Percentiles rank a stretch among this genome's conserved stretches.
Conservation (phyloP, 116 monocot genomes). For the Papilionanthe hybrid region DNA sequence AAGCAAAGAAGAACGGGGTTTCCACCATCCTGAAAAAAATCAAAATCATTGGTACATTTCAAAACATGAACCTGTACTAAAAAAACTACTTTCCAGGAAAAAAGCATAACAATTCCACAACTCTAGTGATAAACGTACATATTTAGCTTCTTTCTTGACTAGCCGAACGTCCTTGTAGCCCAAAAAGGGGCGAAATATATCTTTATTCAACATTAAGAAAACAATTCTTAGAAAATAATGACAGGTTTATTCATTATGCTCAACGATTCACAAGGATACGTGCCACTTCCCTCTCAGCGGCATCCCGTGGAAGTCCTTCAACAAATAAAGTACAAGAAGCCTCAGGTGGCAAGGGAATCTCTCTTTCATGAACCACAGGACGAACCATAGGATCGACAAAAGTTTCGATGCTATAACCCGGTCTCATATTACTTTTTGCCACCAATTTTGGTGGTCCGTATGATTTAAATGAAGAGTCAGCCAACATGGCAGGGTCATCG, state of each 20-base stretch:
- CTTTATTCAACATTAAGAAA: slow-evolving; percentile 20
- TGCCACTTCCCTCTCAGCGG: slow-evolving; percentile 80
- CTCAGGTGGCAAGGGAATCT: slow-evolving; percentile 50
- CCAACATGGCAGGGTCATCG: neutral
- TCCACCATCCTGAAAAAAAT: slow-evolving; percentile 5
- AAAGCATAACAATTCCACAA: neutral
- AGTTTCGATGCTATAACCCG: neutral
- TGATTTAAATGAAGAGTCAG: neutral
- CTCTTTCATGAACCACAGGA: neutral
- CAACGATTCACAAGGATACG: slow-evolving; percentile 65
- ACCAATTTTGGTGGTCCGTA: neutral
- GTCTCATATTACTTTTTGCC: neutral
- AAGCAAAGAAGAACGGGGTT: slow-evolving; percentile 9
- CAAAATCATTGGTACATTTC: neutral
- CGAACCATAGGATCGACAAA: neutral
- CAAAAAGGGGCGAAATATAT: slow-evolving; percentile 95
- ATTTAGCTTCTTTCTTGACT: slow-evolving; percentile 84
- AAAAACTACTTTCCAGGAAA: neutral
- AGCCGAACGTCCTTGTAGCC: slow-evolving; percentile 89
- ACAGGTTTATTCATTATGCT: neutral
- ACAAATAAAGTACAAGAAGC: slow-evolving; percentile 80
- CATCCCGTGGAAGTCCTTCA: slow-evolving; percentile 74
- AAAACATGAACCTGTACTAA: neutral
- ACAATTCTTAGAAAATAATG: too few relatives aligned
- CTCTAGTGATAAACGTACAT: slow-evolving; percentile 36